A percentile compares a stretch with the other conserved stretches of the same genome.
These are phyloP conservation scores for Solanum piurae DNA, from an alignment of 257 asterid species.

Conservation along the genomic window DNA sequence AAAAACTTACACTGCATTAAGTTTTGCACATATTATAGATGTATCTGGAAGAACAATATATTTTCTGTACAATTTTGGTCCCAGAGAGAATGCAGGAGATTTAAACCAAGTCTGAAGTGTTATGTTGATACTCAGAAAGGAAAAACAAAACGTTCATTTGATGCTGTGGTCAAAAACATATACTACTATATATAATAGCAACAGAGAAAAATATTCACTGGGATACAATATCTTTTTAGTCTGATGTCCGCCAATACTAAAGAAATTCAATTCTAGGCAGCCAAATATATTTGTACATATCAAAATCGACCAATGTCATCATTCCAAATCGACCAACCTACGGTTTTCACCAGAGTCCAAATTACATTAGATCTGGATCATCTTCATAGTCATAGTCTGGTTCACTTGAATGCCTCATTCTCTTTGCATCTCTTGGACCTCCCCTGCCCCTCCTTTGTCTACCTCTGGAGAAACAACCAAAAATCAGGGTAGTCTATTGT, in stretches of 20 bases:
- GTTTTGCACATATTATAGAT: not conserved
- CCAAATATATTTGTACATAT: not conserved
- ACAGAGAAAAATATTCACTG: not conserved
- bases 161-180: not conserved
- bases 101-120: not conserved
- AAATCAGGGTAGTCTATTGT: not conserved
- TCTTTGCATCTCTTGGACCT: slow-evolving; percentile 84
- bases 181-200: not conserved
- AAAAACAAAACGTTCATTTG: not conserved
- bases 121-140: not conserved
- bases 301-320: not conserved
- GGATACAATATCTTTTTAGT: not conserved
- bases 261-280: not conserved
- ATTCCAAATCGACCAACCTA: not conserved
- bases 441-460: slow-evolving; percentile 79
- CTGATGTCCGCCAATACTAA: not conserved
- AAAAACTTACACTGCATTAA: not conserved
- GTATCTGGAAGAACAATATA: not conserved
- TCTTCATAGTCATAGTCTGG: slow-evolving; percentile 90
- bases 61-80: not conserved
- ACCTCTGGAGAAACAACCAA: slow-evolving; percentile 39
- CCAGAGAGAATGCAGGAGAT: not conserved
- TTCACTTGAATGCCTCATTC: slow-evolving; percentile 77
- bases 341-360: not conserved
- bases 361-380: slow-evolving; percentile 77